Base-by-base conservation (phyloP, 1,139 yeast species). In the Yamadazyma siamensis region DNA sequence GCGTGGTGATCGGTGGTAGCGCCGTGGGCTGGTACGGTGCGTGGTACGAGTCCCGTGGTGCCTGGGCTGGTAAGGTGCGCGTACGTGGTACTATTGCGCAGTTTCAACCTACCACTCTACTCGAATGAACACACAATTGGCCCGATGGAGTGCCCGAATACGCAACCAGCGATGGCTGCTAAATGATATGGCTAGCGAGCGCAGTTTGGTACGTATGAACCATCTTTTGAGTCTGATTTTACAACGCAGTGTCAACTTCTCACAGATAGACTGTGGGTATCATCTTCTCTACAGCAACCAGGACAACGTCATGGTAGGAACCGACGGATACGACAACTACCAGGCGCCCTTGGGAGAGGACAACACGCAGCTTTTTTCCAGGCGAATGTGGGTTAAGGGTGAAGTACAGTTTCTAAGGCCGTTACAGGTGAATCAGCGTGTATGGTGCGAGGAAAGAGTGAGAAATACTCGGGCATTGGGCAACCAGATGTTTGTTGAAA, bases 371-470 rank as follows among this genome's bases (percentile, higher is more conserved):
- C 47, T 57, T 5, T 86, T 64, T 49, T 58, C 59, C 15, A 61
- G 94, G 38, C 61, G 96, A 21, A 72, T 89, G 77, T 89, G 96
- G 96, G 79, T 75, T 0, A 77, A 80, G 23, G 96, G 96, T 1
- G 54, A 65, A 15, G 56, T 86, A 17, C 56, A 55, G 5, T 69
- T 73, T 49, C 46, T 51, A 46, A 31, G 34, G 2, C 37, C 65
- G 0, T 38, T 77, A 4, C 28, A 25, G 7, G 52, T 67, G 19
- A 68, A 71, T 6, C 50, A 52, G 11, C 34, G 32, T 4, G 44
- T 71, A 10, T 33, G 36, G 2, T 77, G 86, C 43, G 42, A 43
- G 4, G 91, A 82, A 44, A 52, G 35, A 1, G 50, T 78, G 2
- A 46, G 43, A 3, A 50, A 54, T 6, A 62, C 67, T 4, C 54